Evolutionary conservation across 345 rosid genomes (phyloP).

Genomic region (Salix suchowensis): DNA sequence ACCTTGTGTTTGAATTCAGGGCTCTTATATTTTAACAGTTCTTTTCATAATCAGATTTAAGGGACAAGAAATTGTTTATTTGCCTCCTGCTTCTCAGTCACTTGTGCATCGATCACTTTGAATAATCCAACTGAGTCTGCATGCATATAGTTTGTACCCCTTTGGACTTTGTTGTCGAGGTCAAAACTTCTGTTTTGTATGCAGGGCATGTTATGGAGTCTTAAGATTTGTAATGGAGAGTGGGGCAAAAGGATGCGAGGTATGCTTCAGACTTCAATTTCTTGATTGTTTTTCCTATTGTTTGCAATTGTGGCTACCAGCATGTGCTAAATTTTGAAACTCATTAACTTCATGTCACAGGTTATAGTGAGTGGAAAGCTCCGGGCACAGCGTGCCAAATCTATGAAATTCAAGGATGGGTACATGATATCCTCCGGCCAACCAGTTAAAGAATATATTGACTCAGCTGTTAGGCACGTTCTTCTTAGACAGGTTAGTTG

Average conservation of each 20-base stretch:
- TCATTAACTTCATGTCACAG: conserved; percentile 19
- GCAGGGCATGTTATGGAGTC: conserved; percentile 89
- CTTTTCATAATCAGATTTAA: neutral
- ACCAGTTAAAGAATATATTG: conserved; percentile 81
- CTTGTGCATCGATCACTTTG: neutral
- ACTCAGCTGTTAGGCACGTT: conserved; percentile 88
- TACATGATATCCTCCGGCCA: conserved; percentile 96
- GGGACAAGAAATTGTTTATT: neutral
- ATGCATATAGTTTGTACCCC: no score
- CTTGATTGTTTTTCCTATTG: neutral
- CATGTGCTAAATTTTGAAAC: neutral
- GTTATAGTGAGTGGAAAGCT: conserved; percentile 94
- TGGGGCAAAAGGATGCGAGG: conserved; percentile 93
- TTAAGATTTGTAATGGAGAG: conserved; percentile 78
- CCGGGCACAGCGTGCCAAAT: conserved; percentile 83
- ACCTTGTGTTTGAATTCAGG: neutral
- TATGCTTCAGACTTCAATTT: conserved; percentile 10
- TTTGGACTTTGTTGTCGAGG: neutral
- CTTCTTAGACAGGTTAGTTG: conserved; percentile 73
- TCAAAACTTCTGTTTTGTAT: neutral
- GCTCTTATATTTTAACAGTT: neutral
- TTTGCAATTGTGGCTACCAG: neutral
- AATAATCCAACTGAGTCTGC: neutral
- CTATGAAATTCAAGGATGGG: conserved; percentile 94
- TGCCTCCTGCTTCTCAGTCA: neutral